phyloP scores from a whole-genome alignment of 352 stramenopile genomes.

The Phytophthora syringae region DNA sequence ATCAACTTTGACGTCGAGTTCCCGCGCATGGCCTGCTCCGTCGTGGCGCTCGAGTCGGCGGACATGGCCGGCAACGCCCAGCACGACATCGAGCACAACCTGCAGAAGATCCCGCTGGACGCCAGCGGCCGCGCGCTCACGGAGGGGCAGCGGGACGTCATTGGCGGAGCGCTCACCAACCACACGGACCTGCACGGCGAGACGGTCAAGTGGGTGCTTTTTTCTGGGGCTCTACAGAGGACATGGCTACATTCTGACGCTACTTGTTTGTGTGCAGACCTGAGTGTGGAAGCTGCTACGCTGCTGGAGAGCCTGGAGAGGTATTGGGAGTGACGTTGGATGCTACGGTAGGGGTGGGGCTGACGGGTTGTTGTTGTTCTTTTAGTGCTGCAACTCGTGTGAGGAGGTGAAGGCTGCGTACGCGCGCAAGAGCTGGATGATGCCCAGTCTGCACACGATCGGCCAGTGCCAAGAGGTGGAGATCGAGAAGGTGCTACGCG shows the following conservation, averaged over 20 bases:
- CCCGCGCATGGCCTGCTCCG: conserved; percentile 79
- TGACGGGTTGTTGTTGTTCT: neutral
- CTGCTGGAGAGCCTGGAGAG: conserved; percentile 63
- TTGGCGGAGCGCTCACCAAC: conserved; percentile 77
- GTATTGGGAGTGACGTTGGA: neutral
- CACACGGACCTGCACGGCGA: conserved; percentile 64
- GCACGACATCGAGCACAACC: conserved; percentile 83
- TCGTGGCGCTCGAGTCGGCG: conserved; percentile 72
- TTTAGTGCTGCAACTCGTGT: conserved; percentile 77
- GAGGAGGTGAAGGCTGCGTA: conserved; percentile 73
- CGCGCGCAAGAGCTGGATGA: conserved; percentile 69
- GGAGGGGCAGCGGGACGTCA: conserved; percentile 61
- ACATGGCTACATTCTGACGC: conserved; percentile 6
- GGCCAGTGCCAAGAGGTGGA: conserved; percentile 79
- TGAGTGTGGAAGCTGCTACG: conserved; percentile 79
- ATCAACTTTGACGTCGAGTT: conserved; percentile 89
- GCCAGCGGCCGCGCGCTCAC: conserved; percentile 47
- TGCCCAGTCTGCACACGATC: conserved; percentile 83
- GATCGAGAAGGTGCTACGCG: conserved; percentile 79
- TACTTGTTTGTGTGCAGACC: conserved; percentile 36
- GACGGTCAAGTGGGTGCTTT: conserved; percentile 48
- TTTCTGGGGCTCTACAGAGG: neutral
- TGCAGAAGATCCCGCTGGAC: conserved; percentile 79
- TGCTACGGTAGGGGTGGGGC: no score
- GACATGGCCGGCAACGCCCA: conserved; percentile 76